Evolutionary conservation across 345 rosid genomes (phyloP).

Genomic region (Eucalyptus marginata): DNA sequence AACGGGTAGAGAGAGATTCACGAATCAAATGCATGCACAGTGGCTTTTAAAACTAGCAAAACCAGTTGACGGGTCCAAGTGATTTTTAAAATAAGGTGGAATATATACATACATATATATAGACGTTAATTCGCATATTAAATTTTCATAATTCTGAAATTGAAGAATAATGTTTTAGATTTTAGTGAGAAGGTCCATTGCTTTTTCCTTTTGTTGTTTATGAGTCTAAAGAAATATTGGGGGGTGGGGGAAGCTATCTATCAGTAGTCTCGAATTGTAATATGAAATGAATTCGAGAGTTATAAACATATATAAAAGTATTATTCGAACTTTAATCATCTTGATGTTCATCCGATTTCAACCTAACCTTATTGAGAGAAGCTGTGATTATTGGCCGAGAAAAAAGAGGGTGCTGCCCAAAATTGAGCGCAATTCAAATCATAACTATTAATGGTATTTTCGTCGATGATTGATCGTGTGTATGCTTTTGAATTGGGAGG

Average conservation of each 20-base stretch:
- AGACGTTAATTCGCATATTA: background rate
- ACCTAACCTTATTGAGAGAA: background rate
- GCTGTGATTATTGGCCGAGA: background rate
- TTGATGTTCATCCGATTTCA: background rate
- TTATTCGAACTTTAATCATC: background rate
- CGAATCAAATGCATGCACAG: background rate
- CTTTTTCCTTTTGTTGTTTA: background rate
- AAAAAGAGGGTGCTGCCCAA: background rate
- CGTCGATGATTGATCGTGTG: fast-evolving
- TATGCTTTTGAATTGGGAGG: background rate
- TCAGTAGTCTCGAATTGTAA: background rate
- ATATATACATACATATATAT: too few species aligned
- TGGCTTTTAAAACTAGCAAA: background rate
- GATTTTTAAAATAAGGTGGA: background rate
- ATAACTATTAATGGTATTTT: background rate
- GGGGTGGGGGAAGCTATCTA: background rate
- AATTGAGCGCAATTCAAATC: background rate
- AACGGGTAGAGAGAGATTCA: background rate
- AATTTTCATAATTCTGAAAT: background rate
- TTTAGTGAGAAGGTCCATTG: background rate
- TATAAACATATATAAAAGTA: background rate
- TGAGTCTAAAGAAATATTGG: background rate
- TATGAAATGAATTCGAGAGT: background rate
- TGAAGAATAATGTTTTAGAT: background rate
- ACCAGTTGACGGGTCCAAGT: background rate